Evolutionary conservation across 2,329 filamentous ascomycete genomes (phyloP), one percentile per base, ranked within the genome.

Genomic region (Nectriaceae sp.): DNA sequence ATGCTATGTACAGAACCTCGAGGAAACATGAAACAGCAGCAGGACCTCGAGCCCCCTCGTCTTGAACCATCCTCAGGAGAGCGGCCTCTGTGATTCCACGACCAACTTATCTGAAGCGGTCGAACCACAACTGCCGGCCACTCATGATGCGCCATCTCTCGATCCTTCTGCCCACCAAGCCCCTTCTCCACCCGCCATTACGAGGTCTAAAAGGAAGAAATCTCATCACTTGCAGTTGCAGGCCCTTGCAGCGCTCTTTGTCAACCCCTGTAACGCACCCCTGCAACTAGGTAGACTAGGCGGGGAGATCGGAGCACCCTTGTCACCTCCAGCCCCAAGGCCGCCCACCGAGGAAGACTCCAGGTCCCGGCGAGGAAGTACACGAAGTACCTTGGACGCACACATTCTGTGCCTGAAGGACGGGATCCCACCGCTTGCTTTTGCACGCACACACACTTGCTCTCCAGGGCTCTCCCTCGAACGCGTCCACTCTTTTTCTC

Each of bases 361-460:
- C 24, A 29, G 13, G 24, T 13, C 24, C 13, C 24, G 24, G 13
- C 24, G 24, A 13, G n/a, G n/a, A n/a, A n/a, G n/a, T n/a, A n/a
- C n/a, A n/a, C n/a, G n/a, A n/a, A n/a, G n/a, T n/a, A 29, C 13
- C 24, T 6, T 13, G 13, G 6, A 29, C 24, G 24, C 24, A 29
- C 24, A 29, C 24, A 29, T 13, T 6, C 24, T 6, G 54, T 46
- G 49, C 47, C 46, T 45, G n/a, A 37, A 47, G 41, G 42, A 42
- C 43, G 47, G 44, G 44, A 56, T 57, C 44, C 49, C 37, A 41
- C 40, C 40, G 42, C 45, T 59, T 61, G 52, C 54, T 60, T 59
- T 60, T 59, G 16, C 33, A 36, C 33, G 8, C 33, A n/a, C 33
- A 36, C 33, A 36, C 33, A 36, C 33, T 29, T 29, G 6, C 24